Base-by-base conservation (phyloP, 192 early-diverging fungal genomes). In the Blastocladiella britannica region DNA sequence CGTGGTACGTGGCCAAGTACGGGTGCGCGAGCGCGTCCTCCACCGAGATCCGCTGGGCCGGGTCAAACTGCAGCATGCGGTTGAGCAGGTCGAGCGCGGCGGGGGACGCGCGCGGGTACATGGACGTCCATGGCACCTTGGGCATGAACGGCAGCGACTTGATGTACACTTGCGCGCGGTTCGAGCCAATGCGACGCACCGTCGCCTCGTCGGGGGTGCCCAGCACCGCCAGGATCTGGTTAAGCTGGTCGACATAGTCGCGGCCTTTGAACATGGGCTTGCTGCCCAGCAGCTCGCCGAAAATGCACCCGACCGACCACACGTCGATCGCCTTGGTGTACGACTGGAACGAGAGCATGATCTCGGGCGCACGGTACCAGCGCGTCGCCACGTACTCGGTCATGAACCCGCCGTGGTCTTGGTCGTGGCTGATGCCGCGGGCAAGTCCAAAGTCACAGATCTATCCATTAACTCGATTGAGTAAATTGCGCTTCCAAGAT, bases 381-480 rank as follows among this genome's bases (percentile, higher is more conserved):
- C 90, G 69, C 18, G 90, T 93, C 7, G 90, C 89, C 22, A 93
- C 90, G 63, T 93, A 93, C 69, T 91, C 89, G 28, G 89, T 91
- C 88, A 97, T 88, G 63, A 93, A 96, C 2, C 89, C 90, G 30
- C 84, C 84, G 58, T 81, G 84, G 53, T 90, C 86, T 54, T 74
- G 72, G 29, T 82, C 83, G 51, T 85, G 82, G 57, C 89, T 83
- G 53, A 89, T 80, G 12, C 83, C 87, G 57, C 96, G 82, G 4
- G 96, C 96, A 28, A 99, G 71, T 25, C 96, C 96, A 82, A 99
- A 92, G 68, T 99, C 96, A 67, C 93, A 97, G 58, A 99, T 88
- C 85, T 94, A 37, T 29, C 9, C 29, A 29, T 25, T 58, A 23
- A 26, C 27, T 26, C 24, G 27, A 57, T 1, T 25, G n/a, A 22